Evolutionary conservation across 345 rosid species (phyloP).

Genomic region (Dimocarpus longan): DNA sequence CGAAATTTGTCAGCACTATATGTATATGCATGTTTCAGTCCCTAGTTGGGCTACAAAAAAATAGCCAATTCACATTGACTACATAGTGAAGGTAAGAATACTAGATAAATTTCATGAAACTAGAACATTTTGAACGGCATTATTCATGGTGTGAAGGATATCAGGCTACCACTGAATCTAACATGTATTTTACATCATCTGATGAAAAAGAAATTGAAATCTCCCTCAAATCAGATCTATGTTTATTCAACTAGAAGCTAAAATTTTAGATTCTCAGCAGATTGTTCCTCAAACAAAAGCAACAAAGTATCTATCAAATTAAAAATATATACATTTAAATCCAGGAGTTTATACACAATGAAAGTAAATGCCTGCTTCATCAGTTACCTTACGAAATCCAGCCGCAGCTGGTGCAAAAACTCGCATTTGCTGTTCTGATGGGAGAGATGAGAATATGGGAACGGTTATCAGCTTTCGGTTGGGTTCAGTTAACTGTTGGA

Average conservation of each 20-base stretch:
- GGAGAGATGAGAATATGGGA: constrained; percentile 85
- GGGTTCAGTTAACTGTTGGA: constrained; percentile 65
- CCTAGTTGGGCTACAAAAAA: background rate
- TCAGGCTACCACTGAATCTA: background rate
- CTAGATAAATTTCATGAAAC: background rate
- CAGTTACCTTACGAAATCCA: constrained; percentile 79
- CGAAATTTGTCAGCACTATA: background rate
- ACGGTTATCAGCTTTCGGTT: constrained; percentile 52
- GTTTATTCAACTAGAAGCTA: background rate
- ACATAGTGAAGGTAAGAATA: background rate
- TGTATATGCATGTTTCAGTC: background rate
- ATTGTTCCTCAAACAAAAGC: background rate
- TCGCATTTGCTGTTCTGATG: constrained; percentile 85
- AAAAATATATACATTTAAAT: background rate
- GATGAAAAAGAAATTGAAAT: background rate
- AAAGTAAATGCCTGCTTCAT: constrained; percentile 14
- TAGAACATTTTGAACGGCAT: background rate
- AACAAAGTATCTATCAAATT: background rate
- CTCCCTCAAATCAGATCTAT: no score
- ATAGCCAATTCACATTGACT: background rate
- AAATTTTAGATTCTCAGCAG: background rate
- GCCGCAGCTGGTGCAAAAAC: constrained; percentile 69
- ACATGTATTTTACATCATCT: background rate
- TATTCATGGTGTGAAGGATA: background rate
- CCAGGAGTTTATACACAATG: constrained; percentile 1